Base-by-base conservation (phyloP, 2,329 filamentous ascomycete genomes). In the Neopestalotiopsis rosae region DNA sequence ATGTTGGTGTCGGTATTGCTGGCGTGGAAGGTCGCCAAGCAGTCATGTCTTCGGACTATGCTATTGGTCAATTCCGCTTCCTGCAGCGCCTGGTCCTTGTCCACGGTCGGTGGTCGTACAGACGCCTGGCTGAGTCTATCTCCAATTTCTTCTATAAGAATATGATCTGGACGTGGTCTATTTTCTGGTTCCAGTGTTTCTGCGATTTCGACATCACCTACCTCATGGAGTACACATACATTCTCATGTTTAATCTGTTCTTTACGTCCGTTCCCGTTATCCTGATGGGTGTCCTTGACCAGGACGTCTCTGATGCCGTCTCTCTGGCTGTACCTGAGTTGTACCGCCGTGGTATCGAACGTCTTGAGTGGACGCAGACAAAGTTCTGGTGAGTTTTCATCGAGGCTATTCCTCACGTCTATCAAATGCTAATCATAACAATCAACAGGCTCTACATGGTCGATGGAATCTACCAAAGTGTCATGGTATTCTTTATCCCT, bases 131-230 rank as follows among this genome's bases (percentile, higher is more conserved):
- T 38, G 96, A 99, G 84, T 93, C 92, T 61, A 98, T 97, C 76
- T 94, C 94, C 80, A 99, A 99, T 81, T 99, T 99, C 87, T 99
- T 99, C 86, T 99, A 98, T 89, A 99, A 99, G 92, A 99, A 98
- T 84, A 92, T 99, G 81, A 92, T 98, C 66, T 99, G 96, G 96
- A 96, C 94, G 0, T 95, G 98, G 78, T 89, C 92, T 58, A 92
- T 99, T 69, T 98, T 98, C 87, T 98, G 95, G 95, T 99, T 93
- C 81, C 94, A 97, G 79, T 94, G 97, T 67, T 99, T 92, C 82
- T 94, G 93, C 85, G 92, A 97, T 82, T 98, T 97, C 80, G 96
- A 99, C 83, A 94, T 95, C 80, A 95, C 95, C 61, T 98, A 98
- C 79, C 90, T 98, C 66, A 98, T 97, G 83, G 96, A 99, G 81